phyloP scores from a whole-genome alignment of 2,329 filamentous ascomycete species.

The Nothomitra cinnamomea region DNA sequence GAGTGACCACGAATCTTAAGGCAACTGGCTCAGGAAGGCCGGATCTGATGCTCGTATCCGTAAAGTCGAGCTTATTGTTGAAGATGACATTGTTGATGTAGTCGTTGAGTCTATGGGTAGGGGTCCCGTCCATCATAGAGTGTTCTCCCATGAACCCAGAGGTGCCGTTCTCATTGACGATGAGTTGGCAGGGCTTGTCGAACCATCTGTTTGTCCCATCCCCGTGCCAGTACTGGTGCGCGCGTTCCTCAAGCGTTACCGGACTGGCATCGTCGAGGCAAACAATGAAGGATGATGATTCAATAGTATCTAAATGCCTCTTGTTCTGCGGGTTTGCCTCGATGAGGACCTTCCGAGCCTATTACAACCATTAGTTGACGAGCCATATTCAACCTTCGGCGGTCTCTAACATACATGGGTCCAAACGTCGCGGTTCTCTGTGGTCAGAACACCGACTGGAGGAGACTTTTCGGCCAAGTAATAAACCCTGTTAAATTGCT shows the following conservation, averaged over 20 bases:
- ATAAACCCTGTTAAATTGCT: slow-evolving; percentile 75
- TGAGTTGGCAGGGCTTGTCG: slow-evolving; percentile 96
- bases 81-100: slow-evolving; percentile 85
- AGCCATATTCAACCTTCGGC: neutral
- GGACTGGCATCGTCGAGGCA: slow-evolving; percentile 86
- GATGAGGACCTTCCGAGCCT: slow-evolving; percentile 53
- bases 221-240: slow-evolving; percentile 95
- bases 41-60: slow-evolving; percentile 59
- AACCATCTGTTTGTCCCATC: slow-evolving; percentile 93
- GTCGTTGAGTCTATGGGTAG: slow-evolving; percentile 93
- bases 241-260: slow-evolving; percentile 87
- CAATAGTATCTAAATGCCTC: slow-evolving; percentile 60
- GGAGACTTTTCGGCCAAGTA: slow-evolving; percentile 45
- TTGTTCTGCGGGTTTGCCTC: slow-evolving; percentile 65
- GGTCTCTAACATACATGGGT: slow-evolving; percentile 39
- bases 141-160: slow-evolving; percentile 97
- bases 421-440: slow-evolving; percentile 88
- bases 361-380: slow-evolving; percentile 4
- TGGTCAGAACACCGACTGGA: slow-evolving; percentile 69
- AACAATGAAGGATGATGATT: slow-evolving; percentile 77
- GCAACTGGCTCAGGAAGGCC: slow-evolving; percentile 65
- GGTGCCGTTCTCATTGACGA: slow-evolving; percentile 94
- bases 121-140: slow-evolving; percentile 99
- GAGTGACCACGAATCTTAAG: slow-evolving; percentile 62
- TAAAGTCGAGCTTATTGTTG: slow-evolving; percentile 85